Base-by-base conservation (phyloP, 495 filamentous ascomycete genomes). In the Elasticomyces elasticus region DNA sequence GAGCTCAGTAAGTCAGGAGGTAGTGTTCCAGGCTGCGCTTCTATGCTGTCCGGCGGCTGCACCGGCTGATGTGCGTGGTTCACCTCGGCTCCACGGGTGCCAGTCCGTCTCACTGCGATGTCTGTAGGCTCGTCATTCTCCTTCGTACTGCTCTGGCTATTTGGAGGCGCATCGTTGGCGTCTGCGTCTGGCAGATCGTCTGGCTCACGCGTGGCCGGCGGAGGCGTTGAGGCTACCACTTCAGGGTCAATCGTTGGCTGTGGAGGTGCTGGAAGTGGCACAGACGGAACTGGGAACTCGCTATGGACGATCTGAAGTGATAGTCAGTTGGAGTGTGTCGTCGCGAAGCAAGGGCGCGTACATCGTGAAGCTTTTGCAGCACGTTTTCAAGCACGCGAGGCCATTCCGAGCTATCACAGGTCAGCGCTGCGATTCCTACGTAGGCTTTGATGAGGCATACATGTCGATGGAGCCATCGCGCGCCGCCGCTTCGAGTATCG, bases 401-500 rank as follows among this genome's bases (percentile, higher is more conserved):
- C 68, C 67, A 70, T 52, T 67, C 67, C 2, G 59, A 58, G 25
- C 67, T 70, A 54, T 47, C 40, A 30, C 52, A 56, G 5, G 48
- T 59, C 43, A 59, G 53, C 55, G 15, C 7, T 23, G 20, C 9
- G 2, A 6, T 15, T 15, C 13, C 11, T 37, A 20, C 17, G 20
- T 33, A 28, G 7, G 23, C n/a, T 51, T 20, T 54, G 22, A 22
- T 26, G 4, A 37, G 42, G 38, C 74, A 68, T 77, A 89, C 87
- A 78, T 74, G 58, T 87, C 80, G 67, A 91, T 80, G 23, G 74
- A 69, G 38, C 81, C 81, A 67, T 84, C 83, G 58, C 76, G 71
- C 59, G 84, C 82, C 67, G 79, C 75, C 58, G 64, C 68, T 60
- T 74, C 72, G 42, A 92, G 72, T 58, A 84, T 69, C 64, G 78